Evolutionary conservation across 2,329 filamentous ascomycete genomes (phyloP).

Genomic region (Fusarium falciforme): DNA sequence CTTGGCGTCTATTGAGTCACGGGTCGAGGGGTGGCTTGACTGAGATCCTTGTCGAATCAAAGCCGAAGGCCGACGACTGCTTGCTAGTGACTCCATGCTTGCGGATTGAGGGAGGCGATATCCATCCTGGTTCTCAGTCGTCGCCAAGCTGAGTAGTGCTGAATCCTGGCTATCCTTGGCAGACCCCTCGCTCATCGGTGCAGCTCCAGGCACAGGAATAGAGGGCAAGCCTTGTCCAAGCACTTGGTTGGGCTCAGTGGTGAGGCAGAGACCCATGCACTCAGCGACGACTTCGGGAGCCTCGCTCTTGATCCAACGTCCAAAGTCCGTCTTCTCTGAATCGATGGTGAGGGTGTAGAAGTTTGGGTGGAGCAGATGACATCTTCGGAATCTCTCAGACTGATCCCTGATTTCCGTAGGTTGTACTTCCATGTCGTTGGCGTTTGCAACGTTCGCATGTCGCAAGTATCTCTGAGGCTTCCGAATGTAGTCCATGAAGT

Average conservation of each 20-base stretch:
- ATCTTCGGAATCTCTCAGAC: constrained; percentile 78
- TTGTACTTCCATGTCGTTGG: constrained; percentile 81
- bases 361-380: constrained; percentile 84
- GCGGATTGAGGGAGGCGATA: constrained; percentile 68
- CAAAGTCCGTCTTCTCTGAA: constrained; percentile 80
- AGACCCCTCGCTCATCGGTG: constrained; percentile 44
- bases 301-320: constrained; percentile 83
- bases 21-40: constrained; percentile 62
- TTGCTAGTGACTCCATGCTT: constrained; percentile 56
- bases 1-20: constrained; percentile 52
- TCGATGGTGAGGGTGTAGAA: constrained; percentile 85
- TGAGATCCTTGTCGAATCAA: constrained; percentile 58
- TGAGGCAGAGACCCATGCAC: constrained; percentile 75
- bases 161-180: constrained; percentile 51
- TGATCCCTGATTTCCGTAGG: constrained; percentile 80
- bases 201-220: constrained; percentile 31
- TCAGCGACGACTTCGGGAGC: constrained; percentile 83
- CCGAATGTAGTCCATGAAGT: constrained; percentile 87
- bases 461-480: constrained; percentile 84
- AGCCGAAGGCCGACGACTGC: constrained; percentile 51
- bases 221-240: constrained; percentile 39
- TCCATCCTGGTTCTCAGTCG: constrained; percentile 50
- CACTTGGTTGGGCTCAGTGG: constrained; percentile 43
- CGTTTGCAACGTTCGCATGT: constrained; percentile 75
- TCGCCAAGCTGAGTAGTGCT: constrained; percentile 55